A percentile compares a stretch with the other conserved stretches of the same genome.
These are phyloP conservation scores for Domatiomyces catenatus DNA, from an alignment of 2,329 filamentous ascomycete genomes.

Conservation along the genomic window DNA sequence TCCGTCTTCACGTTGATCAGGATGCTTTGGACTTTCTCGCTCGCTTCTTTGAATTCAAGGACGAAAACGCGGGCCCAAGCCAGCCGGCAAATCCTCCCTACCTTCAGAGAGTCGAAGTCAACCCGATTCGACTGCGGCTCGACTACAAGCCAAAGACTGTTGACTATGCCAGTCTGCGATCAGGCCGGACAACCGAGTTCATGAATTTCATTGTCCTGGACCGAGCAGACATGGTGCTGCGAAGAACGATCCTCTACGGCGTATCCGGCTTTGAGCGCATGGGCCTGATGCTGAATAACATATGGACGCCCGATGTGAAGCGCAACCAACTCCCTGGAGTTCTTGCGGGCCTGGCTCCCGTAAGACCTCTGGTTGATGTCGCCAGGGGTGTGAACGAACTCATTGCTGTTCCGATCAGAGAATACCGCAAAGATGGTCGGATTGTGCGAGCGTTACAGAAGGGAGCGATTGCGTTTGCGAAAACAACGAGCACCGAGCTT, in stretches of 20 bases:
- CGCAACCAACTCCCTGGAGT: conserved; percentile 77
- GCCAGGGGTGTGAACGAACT: conserved; percentile 75
- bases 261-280: conserved; percentile 80
- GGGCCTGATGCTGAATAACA: conserved; percentile 78
- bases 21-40: conserved; percentile 95
- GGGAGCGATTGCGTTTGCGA: conserved; percentile 76
- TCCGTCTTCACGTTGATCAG: conserved; percentile 89
- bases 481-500: conserved; percentile 85
- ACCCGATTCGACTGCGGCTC: conserved; percentile 65
- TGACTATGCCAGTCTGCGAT: conserved; percentile 81
- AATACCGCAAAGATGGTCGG: conserved; percentile 87
- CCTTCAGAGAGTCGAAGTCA: conserved; percentile 76
- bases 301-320: conserved; percentile 91
- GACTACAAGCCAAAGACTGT: conserved; percentile 99
- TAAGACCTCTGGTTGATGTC: conserved; percentile 83
- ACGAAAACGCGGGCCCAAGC: conserved; percentile 44
- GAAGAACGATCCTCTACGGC: conserved; percentile 84
- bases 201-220: conserved; percentile 98
- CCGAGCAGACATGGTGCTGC: conserved; percentile 67
- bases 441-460: conserved; percentile 85
- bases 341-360: conserved; percentile 71
- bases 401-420: conserved; percentile 73
- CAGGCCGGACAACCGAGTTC: conserved; percentile 88
- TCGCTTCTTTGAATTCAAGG: conserved; percentile 95
- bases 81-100: conserved; percentile 64